Conservation (phyloP, 2,329 filamentous ascomycete species). For the Fusarium chuoi region DNA sequence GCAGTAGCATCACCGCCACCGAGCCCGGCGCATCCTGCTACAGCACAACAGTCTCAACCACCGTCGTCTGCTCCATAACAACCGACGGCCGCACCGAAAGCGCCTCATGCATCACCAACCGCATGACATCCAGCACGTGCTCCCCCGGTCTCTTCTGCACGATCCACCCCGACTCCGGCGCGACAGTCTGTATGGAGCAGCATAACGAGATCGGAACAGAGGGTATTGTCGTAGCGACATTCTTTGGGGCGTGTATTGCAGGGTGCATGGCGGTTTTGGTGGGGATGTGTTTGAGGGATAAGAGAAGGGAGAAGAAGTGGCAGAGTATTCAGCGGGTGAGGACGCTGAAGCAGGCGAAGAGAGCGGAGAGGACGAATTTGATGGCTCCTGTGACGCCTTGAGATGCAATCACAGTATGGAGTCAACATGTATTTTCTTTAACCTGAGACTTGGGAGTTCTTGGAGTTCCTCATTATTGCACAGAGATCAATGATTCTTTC, state of each 20-base stretch:
- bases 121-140: conserved; percentile 19
- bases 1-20: background rate
- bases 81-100: conserved; percentile 17
- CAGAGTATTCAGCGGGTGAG: background rate
- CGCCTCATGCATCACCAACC: conserved; percentile 4
- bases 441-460: no score
- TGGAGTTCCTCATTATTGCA: no score
- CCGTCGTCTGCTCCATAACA: conserved; percentile 11
- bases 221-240: conserved; percentile 4
- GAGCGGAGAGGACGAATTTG: background rate
- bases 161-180: conserved; percentile 9
- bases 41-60: conserved; percentile 19
- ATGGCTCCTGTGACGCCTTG: background rate
- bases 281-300: conserved; percentile 6
- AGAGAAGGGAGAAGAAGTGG: background rate
- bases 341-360: conserved; percentile 3
- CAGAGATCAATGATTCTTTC: background rate
- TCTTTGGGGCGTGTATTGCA: conserved; percentile 4
- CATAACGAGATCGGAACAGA: conserved; percentile 7
- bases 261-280: conserved; percentile 4
- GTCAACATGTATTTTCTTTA: no score
- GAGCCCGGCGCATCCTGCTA: conserved; percentile 13
- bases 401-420: no score
- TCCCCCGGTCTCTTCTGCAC: conserved; percentile 8
- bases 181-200: conserved; percentile 7